Base-by-base conservation (phyloP, 2,329 filamentous ascomycete genomes). In the Hypoxylon sp. region DNA sequence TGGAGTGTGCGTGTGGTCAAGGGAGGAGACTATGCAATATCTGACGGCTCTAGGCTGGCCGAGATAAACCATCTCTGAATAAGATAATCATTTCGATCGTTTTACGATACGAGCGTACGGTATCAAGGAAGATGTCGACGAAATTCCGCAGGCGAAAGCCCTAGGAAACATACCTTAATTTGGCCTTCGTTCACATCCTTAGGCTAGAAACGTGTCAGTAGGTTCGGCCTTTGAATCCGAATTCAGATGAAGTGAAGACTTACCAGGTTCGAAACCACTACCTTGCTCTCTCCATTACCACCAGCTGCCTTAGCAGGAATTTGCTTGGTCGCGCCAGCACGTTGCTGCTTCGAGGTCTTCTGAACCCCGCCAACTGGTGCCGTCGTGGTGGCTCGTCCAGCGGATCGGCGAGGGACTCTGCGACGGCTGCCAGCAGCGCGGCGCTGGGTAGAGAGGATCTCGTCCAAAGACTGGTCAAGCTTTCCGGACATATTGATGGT, bases 161-260 rank as follows among this genome's bases (percentile, higher is more conserved):
- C 91, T 86, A 91, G 89, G 94, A 92, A 94, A 99, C 96, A 97
- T 99, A 99, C 96, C 96, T 99, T 98, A 86, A 99, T 97, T 90
- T 97, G 93, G 85, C 85, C 86, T 88, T 98, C 95, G 84, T 90
- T 93, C 82, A 99, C 94, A 90, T 99, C 96, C 86, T 91, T 90
- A 81, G 96, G 96, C 93, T 98, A 74, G 52, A 49, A 41, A 2
- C 1, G n/a, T 36, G 63, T 73, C 68, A 74, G 70, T 59, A 51
- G 45, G 34, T 6, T 23, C 5, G 7, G 14, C 14, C 13, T 38
- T 38, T 14, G 46, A 41, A 19, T 23, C 30, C 1, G 30, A 14
- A 13, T 2, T 9, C 68, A 49, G 19, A 34, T n/a, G 41, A 10
- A 32, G 2, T 49, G 51, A 41, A 2, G 10, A 75, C 94, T 82